Evolutionary conservation across 345 rosid species (phyloP), one percentile per base, ranked within the genome.

Genomic region (Psidium friedrichsthalianum): DNA sequence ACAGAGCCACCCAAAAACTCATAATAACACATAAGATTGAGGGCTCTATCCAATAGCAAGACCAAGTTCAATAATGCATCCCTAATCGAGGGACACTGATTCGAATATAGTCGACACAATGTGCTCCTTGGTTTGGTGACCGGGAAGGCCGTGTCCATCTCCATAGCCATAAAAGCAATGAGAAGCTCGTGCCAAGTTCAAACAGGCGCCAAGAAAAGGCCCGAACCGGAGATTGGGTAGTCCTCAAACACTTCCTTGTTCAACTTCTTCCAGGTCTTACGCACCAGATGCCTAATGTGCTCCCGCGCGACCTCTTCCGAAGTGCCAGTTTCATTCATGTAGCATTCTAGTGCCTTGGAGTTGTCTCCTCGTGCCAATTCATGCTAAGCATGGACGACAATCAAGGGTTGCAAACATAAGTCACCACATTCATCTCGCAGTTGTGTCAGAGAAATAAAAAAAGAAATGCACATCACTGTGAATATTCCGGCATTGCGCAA

Each of bases 261-360:
- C 87, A 87, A 55, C 22, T 3, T 76, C 84, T 87, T 87, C 89
- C 89, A 85, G 18, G 87, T 49, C 27, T 85, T 51, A 4, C 56
- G 11, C 15, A 83, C 85, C 42, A 83, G 7, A 51, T 56, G 5
- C 54, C 52, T 25, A 1, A 76, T 51, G 82, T 88, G 86, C 36
- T 76, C 54, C 8, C 87, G 36, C 0, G 87, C 82, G 8, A 6
- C 86, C 58, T 76, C 80, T 27, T 88, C 87, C 9, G 87, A 83
- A 11, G 55, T 58, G 40, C 86, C 86, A 2, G 40, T 56, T 83
- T 88, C 89, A 14, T 74, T 74, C 87, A 88, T 85, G 32, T 74
- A 85, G 51, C 85, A 85, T 42, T 85, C 83, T 20, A 85, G 18
- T 10, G 87, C n/a, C 57, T 88, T 88, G 16, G 32, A 57, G 25